Evolutionary conservation across 345 rosid genomes (phyloP).

Genomic region (Eucalyptus victrix): DNA sequence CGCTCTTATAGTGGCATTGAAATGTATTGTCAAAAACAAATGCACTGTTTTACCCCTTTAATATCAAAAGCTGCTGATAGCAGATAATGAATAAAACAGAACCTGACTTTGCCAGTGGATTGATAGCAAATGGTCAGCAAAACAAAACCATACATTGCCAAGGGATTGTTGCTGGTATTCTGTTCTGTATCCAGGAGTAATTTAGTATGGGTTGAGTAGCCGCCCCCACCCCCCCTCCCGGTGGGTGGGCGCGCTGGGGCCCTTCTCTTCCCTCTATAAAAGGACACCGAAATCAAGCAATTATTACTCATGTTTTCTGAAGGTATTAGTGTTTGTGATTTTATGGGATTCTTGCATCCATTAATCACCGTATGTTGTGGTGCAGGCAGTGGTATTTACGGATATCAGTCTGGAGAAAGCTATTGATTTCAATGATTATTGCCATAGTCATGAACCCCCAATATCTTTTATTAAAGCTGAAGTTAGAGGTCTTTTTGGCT

Average conservation of each 20-base stretch:
- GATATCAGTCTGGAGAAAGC: slow-evolving; percentile 70
- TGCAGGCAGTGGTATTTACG: slow-evolving; percentile 89
- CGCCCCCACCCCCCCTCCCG: background rate
- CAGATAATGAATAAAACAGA: background rate
- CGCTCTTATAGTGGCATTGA: background rate
- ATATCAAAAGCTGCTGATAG: background rate
- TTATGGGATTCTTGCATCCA: background rate
- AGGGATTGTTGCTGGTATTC: background rate
- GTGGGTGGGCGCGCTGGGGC: too few species aligned
- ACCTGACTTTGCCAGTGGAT: background rate
- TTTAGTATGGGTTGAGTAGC: background rate
- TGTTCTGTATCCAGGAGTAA: background rate
- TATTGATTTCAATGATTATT: slow-evolving; percentile 69
- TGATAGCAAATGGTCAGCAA: background rate
- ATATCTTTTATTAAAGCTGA: slow-evolving; percentile 86
- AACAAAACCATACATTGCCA: background rate
- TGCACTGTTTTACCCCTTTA: background rate
- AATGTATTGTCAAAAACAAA: background rate
- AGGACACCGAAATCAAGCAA: background rate
- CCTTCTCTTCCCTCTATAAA: background rate
- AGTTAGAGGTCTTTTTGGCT: slow-evolving; percentile 95
- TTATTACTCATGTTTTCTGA: background rate
- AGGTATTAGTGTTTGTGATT: background rate
- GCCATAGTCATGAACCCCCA: slow-evolving; percentile 83
- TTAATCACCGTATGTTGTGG: background rate